Evolutionary conservation across 176 grass and related monocot species (phyloP), one percentile per base, ranked within the genome.

Genomic region (Phragmites australis): DNA sequence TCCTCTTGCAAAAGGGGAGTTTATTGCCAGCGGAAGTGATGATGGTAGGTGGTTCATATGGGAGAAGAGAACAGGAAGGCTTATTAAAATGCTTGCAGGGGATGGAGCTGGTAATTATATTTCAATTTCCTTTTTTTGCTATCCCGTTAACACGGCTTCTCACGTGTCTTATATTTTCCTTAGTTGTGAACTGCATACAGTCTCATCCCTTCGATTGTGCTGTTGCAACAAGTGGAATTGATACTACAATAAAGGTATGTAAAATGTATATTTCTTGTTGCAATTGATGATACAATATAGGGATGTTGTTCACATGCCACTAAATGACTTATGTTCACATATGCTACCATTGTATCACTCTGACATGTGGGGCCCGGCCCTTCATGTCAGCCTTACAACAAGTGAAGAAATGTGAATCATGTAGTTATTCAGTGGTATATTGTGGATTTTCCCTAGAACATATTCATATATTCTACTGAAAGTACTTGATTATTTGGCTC

Each of bases 1-100:
- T 60, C n/a, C 44, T 87, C 26, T 71, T 68, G 30, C 26, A 66
- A 57, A 73, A 99, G 96, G 92, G 52, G 93, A 89, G 44, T 99
- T 95, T 85, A 87, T 99, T 93, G 92, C 93, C 31, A 93, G 96
- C 49, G 96, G 96, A 84, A 99, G 96, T 82, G 93, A 99, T 73
- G 96, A 99, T 89, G 96, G 93, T 64, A 99, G 87, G 67, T 99
- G 96, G 96, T 95, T 95, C 86, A 99, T 99, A 84, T 99, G 96
- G 96, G 96, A 99, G 65, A 99, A 93, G 83, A 92, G 66, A 93
- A 93, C 96, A 79, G 96, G 96, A 86, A 90, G 92, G 53, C 82
- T 99, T 64, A 54, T 99, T 86, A 99, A 91, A 90, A 95, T 99
- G 96, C 96, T 99, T 87, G 23, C 86, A 66, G 96, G 92, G 77